Conservation (phyloP, 108 stramenopile genomes). For the Asterionellopsis glacialis region DNA sequence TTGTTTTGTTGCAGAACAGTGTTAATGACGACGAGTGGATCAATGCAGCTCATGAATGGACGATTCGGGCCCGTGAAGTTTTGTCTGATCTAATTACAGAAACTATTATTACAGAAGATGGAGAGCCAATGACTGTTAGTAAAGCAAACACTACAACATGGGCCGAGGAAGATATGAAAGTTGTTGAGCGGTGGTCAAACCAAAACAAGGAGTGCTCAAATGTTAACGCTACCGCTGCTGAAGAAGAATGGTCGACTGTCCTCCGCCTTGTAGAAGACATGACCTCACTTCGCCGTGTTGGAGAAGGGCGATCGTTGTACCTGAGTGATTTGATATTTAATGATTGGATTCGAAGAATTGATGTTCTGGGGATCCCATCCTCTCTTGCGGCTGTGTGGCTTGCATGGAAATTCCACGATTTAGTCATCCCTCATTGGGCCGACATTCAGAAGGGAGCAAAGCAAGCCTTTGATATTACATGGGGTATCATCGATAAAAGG, state of each 20-base stretch:
- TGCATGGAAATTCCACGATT: conserved; percentile 47
- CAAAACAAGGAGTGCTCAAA: neutral
- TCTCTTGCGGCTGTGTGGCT: conserved; percentile 37
- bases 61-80: conserved; percentile 15
- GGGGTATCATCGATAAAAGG: conserved; percentile 56
- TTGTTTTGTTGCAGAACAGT: conserved; percentile 15
- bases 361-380: conserved; percentile 68
- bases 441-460: conserved; percentile 37
- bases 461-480: conserved; percentile 25
- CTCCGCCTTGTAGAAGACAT: conserved; percentile 25
- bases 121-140: neutral
- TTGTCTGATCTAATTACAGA: conserved; percentile 25
- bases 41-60: conserved; percentile 20
- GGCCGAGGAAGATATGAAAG: conserved; percentile 6
- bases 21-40: conserved; percentile 14
- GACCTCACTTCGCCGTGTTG: conserved; percentile 25
- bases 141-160: neutral
- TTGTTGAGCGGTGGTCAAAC: conserved; percentile 1
- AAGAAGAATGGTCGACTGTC: conserved; percentile 16
- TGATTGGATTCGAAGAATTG: conserved; percentile 32
- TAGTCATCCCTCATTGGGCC: conserved; percentile 43
- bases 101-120: conserved; percentile 4
- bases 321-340: conserved; percentile 25
- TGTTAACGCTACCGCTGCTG: conserved; percentile 2
- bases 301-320: conserved; percentile 29